Percentiles rank a stretch among this genome's conserved stretches.
phyloP scores from a whole-genome alignment of 768 basidiomycete species.

The Hypsizygus marmoreus region DNA sequence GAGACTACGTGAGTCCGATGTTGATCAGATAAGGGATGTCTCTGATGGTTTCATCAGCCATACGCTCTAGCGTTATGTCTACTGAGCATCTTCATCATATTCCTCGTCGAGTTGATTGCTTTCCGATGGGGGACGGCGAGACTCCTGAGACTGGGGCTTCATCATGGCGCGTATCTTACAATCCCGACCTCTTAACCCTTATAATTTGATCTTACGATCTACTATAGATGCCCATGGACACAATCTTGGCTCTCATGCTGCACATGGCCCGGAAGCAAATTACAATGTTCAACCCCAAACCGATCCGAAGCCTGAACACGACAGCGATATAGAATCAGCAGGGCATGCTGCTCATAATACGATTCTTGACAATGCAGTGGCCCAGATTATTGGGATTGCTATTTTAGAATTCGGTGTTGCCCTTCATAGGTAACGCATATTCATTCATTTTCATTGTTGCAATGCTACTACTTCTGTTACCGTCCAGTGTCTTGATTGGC shows the following conservation, averaged over 20 bases:
- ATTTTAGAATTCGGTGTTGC: constrained; percentile 95
- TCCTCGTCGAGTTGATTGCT: constrained; percentile 82
- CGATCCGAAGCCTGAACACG: constrained; percentile 21
- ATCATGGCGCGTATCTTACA: constrained; percentile 48
- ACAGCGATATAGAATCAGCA: constrained; percentile 31
- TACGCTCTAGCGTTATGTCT: constrained; percentile 84
- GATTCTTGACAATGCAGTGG: constrained; percentile 45
- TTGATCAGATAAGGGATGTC: background rate
- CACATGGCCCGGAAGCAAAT: constrained; percentile 66
- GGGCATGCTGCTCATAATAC: constrained; percentile 10
- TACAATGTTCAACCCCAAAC: constrained; percentile 8
- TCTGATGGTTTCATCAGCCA: constrained; percentile 48
- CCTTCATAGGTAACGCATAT: constrained; percentile 62
- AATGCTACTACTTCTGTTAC: constrained; percentile 2
- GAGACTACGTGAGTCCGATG: constrained; percentile 59
- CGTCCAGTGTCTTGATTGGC: constrained; percentile 74
- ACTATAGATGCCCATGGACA: constrained; percentile 69
- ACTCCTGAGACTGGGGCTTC: constrained; percentile 64
- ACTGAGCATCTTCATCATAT: constrained; percentile 79
- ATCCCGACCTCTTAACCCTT: constrained; percentile 3
- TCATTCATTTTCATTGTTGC: background rate
- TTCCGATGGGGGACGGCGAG: constrained; percentile 84
- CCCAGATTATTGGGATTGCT: constrained; percentile 84
- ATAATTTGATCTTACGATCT: constrained; percentile 3
- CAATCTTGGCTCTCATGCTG: constrained; percentile 54